phyloP scores from a whole-genome alignment of 805 yeast genomes.

The Jamesozyma jinghongensis region DNA sequence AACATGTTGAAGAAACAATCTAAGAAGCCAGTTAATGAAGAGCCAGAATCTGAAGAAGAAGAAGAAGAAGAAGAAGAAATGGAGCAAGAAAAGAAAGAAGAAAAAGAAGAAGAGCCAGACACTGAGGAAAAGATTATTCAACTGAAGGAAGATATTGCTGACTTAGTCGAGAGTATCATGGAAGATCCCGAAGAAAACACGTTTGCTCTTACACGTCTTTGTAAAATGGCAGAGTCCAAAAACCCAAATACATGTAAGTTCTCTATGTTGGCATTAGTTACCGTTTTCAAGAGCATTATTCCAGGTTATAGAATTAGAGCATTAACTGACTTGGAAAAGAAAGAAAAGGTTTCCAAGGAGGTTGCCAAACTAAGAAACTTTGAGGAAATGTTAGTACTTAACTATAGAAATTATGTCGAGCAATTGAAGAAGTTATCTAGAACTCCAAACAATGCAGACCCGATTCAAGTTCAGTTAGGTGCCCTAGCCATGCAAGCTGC shows the following conservation, averaged over 20 bases:
- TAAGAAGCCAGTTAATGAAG: slow-evolving; percentile 11
- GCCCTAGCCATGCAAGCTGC: slow-evolving; percentile 63
- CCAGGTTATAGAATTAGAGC: slow-evolving; percentile 87
- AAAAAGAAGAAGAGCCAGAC: slow-evolving; percentile 34
- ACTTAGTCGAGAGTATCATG: slow-evolving; percentile 61
- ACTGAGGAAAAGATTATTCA: slow-evolving; percentile 47
- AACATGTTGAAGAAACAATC: slow-evolving; percentile 34
- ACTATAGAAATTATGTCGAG: slow-evolving; percentile 61
- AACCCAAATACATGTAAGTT: slow-evolving; percentile 60
- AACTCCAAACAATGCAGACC: slow-evolving; percentile 30
- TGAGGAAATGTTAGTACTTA: slow-evolving; percentile 66
- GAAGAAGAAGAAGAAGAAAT: slow-evolving; percentile 23
- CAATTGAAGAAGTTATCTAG: slow-evolving; percentile 38
- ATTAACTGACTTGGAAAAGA: slow-evolving; percentile 67
- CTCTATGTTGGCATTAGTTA: slow-evolving; percentile 68
- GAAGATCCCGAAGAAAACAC: slow-evolving; percentile 88
- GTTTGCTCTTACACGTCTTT: slow-evolving; percentile 50
- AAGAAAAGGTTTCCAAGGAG: slow-evolving; percentile 76
- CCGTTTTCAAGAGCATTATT: slow-evolving; percentile 74
- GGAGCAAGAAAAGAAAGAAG: slow-evolving; percentile 23
- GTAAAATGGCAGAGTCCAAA: slow-evolving; percentile 60
- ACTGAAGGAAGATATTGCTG: slow-evolving; percentile 78
- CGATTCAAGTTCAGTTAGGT: slow-evolving; percentile 34
- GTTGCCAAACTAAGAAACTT: slow-evolving; percentile 67
- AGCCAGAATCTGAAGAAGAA: slow-evolving; percentile 17